A percentile compares a stretch with the other conserved stretches of the same genome.
These are phyloP conservation scores for Nepenthes alata DNA, from an alignment of 179 eudicot genomes.

Conservation along the genomic window DNA sequence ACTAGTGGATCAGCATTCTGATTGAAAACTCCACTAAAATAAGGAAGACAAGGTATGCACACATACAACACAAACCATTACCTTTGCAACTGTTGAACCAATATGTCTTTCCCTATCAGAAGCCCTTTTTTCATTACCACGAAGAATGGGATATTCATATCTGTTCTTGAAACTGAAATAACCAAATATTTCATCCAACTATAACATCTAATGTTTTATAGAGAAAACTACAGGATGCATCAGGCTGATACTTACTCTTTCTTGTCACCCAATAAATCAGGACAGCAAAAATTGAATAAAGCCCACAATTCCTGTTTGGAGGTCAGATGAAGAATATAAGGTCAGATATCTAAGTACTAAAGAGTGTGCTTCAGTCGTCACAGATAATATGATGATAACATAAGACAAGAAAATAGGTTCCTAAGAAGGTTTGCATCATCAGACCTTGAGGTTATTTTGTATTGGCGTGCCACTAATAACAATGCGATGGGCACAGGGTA, in stretches of 20 bases:
- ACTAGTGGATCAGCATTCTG: no score
- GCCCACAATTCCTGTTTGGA: slow-evolving; percentile 87
- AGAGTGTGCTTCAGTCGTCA: no score
- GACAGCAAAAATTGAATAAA: slow-evolving; percentile 85
- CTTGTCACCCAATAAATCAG: slow-evolving; percentile 84
- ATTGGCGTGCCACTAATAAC: slow-evolving; percentile 95
- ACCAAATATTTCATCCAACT: slow-evolving; percentile 5
- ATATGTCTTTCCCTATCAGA: slow-evolving; percentile 74
- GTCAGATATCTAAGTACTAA: background rate
- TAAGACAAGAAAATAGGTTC: background rate
- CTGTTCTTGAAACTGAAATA: slow-evolving; percentile 62
- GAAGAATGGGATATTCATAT: slow-evolving; percentile 67
- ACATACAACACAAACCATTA: slow-evolving; percentile 8
- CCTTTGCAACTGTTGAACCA: slow-evolving; percentile 96
- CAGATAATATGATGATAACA: background rate
- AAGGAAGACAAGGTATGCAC: background rate
- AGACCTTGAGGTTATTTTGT: slow-evolving; percentile 91
- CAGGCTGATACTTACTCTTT: slow-evolving; percentile 35
- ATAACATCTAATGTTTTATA: slow-evolving; percentile 6
- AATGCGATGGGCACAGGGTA: slow-evolving; percentile 82
- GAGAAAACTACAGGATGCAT: background rate
- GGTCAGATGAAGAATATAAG: background rate
- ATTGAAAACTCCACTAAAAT: background rate
- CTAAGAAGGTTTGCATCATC: no score
- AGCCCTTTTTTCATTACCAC: slow-evolving; percentile 91